phyloP scores from a whole-genome alignment of 257 asterid species.

The Rubia yunnanensis region DNA sequence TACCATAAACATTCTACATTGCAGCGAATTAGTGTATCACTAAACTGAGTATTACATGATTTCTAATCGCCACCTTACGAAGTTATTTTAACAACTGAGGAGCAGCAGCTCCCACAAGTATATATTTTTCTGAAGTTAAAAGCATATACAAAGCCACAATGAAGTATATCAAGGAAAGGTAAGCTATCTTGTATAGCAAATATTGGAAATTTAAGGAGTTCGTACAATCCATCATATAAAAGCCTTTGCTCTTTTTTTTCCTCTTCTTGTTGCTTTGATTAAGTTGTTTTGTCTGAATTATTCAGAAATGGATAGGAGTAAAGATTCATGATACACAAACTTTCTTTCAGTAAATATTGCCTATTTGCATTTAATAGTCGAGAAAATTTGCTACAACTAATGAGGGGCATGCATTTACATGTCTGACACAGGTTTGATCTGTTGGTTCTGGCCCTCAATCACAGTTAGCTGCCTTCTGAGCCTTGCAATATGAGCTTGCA shows the following conservation, averaged over 20 bases:
- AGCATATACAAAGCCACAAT: background rate
- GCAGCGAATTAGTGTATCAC: background rate
- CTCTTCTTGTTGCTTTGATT: background rate
- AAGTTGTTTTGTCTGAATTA: background rate
- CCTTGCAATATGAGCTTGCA: conserved; percentile 83
- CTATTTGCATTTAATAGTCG: background rate
- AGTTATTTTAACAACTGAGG: background rate
- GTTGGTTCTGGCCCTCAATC: conserved; percentile 60
- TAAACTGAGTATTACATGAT: background rate
- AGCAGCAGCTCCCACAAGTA: background rate
- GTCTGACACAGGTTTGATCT: conserved; percentile 46
- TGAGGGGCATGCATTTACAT: conserved; percentile 28
- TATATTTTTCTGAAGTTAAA: background rate
- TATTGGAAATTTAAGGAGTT: background rate
- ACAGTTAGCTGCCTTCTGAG: conserved; percentile 64
- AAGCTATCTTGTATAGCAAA: background rate
- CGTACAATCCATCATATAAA: background rate
- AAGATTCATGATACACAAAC: background rate
- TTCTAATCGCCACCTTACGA: background rate
- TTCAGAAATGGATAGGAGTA: background rate
- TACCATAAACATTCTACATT: background rate
- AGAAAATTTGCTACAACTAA: conserved; percentile 11
- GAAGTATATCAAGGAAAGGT: background rate
- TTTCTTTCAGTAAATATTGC: background rate
- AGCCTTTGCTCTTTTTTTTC: background rate